Conservation (phyloP, 768 basidiomycete species). For the Mrakia blollopis region DNA sequence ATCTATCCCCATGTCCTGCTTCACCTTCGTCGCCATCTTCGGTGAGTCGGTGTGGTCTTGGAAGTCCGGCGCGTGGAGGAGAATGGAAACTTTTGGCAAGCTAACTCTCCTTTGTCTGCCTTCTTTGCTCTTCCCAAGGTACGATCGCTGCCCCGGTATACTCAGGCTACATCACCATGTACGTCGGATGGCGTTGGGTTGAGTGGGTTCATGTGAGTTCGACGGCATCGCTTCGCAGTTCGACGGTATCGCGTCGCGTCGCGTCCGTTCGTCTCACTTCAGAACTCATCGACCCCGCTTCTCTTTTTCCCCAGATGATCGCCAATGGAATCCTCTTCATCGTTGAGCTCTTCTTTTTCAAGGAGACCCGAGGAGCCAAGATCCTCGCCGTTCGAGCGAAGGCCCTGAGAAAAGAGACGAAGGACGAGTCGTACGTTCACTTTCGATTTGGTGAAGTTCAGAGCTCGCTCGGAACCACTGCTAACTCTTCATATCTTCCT, state of each 20-base stretch:
- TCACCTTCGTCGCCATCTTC: constrained; percentile 25
- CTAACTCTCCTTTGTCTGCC: background rate
- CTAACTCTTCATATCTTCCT: no score
- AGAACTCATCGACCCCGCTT: background rate
- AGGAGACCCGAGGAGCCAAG: constrained; percentile 44
- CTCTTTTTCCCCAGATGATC: constrained; percentile 31
- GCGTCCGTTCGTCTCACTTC: no score
- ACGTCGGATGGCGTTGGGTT: constrained; percentile 37
- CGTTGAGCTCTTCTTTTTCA: constrained; percentile 39
- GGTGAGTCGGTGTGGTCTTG: no score
- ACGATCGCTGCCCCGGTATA: constrained; percentile 32
- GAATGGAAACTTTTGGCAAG: no score
- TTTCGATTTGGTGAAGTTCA: no score
- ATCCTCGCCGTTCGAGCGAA: constrained; percentile 40
- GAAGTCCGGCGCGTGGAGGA: no score
- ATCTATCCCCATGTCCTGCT: constrained; percentile 36
- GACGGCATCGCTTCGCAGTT: background rate
- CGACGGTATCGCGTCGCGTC: no score
- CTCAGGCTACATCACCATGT: constrained; percentile 36
- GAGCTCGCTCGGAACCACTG: no score
- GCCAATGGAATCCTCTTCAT: constrained; percentile 35
- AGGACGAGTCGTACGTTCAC: constrained; percentile 37
- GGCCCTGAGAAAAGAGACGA: constrained; percentile 40
- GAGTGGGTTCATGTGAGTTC: constrained; percentile 32
- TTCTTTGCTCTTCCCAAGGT: background rate